phyloP scores from a whole-genome alignment of 768 basidiomycete species.

The Tylopilus felleus region DNA sequence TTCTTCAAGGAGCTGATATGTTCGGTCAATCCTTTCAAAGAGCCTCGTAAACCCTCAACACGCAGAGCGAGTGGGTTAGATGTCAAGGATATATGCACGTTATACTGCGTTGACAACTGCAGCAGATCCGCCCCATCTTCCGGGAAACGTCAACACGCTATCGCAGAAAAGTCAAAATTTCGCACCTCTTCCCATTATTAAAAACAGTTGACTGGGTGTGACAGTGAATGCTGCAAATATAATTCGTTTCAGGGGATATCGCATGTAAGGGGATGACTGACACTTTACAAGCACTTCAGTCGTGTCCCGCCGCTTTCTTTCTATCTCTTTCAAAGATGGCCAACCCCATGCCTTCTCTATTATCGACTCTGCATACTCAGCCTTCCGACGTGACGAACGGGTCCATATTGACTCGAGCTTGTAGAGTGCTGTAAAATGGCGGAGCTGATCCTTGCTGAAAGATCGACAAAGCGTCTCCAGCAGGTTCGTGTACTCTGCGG shows the following conservation, averaged over 20 bases:
- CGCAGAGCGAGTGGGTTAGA: constrained; percentile 54
- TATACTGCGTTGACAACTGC: constrained; percentile 54
- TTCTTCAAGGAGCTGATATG: constrained; percentile 47
- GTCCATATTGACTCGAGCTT: constrained; percentile 36
- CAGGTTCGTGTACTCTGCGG: constrained; percentile 50
- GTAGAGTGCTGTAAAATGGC: constrained; percentile 49
- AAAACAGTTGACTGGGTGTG: constrained; percentile 57
- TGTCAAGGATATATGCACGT: constrained; percentile 59
- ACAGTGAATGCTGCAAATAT: constrained; percentile 50
- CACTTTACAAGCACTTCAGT: constrained; percentile 47
- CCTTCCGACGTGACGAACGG: constrained; percentile 36
- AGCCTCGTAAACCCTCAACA: constrained; percentile 54
- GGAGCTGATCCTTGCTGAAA: constrained; percentile 63
- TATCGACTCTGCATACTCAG: constrained; percentile 45
- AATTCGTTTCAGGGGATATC: constrained; percentile 1
- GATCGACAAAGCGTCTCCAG: constrained; percentile 52
- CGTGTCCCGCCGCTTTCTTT: constrained; percentile 46
- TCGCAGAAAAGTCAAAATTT: neutral
- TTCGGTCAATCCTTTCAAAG: constrained; percentile 46
- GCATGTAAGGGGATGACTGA: constrained; percentile 30
- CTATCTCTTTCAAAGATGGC: constrained; percentile 55
- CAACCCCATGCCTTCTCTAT: constrained; percentile 68
- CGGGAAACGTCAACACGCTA: constrained; percentile 8
- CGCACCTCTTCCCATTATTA: constrained; percentile 70
- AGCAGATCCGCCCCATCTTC: constrained; percentile 65